These are phyloP conservation scores for Lactifluus volemus DNA, from an alignment of 768 basidiomycete species.

Conservation along the genomic window DNA sequence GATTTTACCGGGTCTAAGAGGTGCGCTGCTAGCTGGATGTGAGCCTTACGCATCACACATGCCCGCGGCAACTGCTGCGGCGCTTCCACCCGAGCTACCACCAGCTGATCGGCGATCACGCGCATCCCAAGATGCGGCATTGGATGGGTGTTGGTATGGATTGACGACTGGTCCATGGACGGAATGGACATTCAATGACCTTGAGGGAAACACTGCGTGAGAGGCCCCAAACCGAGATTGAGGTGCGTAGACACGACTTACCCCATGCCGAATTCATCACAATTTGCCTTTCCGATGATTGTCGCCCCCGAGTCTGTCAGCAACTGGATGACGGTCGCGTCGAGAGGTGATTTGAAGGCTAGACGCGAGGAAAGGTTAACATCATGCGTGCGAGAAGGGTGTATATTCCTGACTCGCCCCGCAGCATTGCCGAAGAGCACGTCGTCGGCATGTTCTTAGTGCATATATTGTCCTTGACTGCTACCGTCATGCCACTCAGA, in stretches of 20 bases:
- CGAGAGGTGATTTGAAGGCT: slow-evolving; percentile 76
- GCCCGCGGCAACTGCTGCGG: slow-evolving; percentile 82
- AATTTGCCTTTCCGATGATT: slow-evolving; percentile 84
- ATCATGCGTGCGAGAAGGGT: background rate
- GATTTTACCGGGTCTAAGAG: background rate
- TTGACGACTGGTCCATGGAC: slow-evolving; percentile 74
- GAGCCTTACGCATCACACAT: slow-evolving; percentile 72
- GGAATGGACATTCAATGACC: slow-evolving; percentile 71
- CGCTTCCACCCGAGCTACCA: slow-evolving; percentile 92
- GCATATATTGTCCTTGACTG: slow-evolving; percentile 84
- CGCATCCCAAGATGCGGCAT: slow-evolving; percentile 21
- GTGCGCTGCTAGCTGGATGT: background rate
- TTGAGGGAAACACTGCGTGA: slow-evolving; percentile 23
- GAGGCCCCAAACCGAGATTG: background rate
- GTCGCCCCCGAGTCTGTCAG: slow-evolving; percentile 56
- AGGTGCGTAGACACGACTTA: slow-evolving; percentile 27
- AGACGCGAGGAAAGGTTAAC: background rate
- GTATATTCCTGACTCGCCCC: slow-evolving; percentile 32
- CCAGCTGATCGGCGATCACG: slow-evolving; percentile 61
- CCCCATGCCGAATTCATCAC: slow-evolving; percentile 99
- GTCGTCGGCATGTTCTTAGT: slow-evolving; percentile 57
- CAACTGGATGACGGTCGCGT: slow-evolving; percentile 72
- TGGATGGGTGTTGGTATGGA: slow-evolving; percentile 38
- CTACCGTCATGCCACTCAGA: slow-evolving; percentile 44
- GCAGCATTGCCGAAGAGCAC: slow-evolving; percentile 71